These are phyloP conservation scores for Lachnellula hyalina DNA, from an alignment of 2,329 filamentous ascomycete species.

Conservation along the genomic window DNA sequence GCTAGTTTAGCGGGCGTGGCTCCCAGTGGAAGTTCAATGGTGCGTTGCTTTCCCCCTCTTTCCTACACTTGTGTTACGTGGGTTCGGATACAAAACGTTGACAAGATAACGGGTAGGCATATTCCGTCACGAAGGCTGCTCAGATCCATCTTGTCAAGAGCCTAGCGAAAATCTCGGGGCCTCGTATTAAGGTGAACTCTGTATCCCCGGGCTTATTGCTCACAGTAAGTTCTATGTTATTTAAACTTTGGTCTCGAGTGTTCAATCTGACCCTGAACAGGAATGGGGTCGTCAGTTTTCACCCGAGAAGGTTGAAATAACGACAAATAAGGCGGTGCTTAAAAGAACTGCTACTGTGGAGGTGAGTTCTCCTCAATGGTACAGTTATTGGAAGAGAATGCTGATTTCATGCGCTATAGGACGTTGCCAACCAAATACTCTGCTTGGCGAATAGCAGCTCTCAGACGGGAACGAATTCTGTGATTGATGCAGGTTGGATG, in stretches of 20 bases:
- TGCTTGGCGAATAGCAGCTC: conserved; percentile 45
- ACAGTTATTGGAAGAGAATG: background rate
- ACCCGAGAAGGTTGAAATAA: conserved; percentile 13
- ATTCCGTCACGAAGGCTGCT: conserved; percentile 73
- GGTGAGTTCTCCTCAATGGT: conserved; percentile 4
- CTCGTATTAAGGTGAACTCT: conserved; percentile 53
- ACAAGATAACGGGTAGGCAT: conserved; percentile 60
- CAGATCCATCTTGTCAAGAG: conserved; percentile 54
- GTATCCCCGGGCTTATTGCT: conserved; percentile 50
- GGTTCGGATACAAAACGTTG: background rate
- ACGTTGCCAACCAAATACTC: conserved; percentile 37
- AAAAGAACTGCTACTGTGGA: conserved; percentile 22
- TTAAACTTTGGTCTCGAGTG: background rate
- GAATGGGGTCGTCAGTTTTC: conserved; percentile 25
- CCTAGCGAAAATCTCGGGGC: conserved; percentile 47
- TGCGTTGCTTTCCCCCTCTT: conserved; percentile 25
- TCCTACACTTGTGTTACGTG: background rate
- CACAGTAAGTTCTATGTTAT: conserved; percentile 33
- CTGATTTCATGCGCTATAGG: conserved; percentile 1
- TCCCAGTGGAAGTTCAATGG: conserved; percentile 55
- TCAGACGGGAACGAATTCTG: conserved; percentile 47
- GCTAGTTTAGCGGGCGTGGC: conserved; percentile 60
- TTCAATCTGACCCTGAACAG: conserved; percentile 8
- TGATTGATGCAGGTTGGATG: conserved; percentile 42
- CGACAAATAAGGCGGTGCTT: conserved; percentile 16